Evolutionary conservation across 768 basidiomycete genomes (phyloP).

Genomic region (Mycena belliarum): DNA sequence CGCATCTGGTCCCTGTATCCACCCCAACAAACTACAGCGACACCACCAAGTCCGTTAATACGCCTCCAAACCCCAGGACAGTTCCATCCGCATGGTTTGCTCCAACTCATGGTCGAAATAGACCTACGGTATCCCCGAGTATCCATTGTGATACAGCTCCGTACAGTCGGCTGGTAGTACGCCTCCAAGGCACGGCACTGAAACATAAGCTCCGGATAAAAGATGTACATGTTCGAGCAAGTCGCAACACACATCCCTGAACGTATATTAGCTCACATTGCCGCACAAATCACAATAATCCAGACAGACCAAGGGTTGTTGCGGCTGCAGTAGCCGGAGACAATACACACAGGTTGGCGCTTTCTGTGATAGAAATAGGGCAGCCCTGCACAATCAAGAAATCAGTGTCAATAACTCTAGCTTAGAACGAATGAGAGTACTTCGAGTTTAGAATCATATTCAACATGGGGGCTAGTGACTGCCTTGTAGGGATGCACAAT

Average conservation of each 20-base stretch:
- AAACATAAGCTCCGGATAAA: not conserved
- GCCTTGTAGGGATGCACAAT: too few relatives aligned
- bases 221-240: not conserved
- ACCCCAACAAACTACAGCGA: not conserved
- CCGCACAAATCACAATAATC: not conserved
- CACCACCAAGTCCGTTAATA: not conserved
- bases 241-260: not conserved
- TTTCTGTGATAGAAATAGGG: too few relatives aligned
- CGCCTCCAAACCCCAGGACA: not conserved
- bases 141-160: not conserved
- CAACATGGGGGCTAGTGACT: too few relatives aligned
- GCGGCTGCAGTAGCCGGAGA: too few relatives aligned
- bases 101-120: not conserved
- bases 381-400: too few relatives aligned
- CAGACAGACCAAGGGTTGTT: not conserved
- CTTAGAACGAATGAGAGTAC: too few relatives aligned
- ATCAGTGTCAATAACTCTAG: too few relatives aligned
- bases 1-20: not conserved
- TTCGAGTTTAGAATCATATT: too few relatives aligned
- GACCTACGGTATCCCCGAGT: not conserved
- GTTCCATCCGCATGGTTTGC: not conserved
- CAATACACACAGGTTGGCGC: too few relatives aligned
- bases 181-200: not conserved
- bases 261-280: not conserved
- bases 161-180: not conserved